These are phyloP conservation scores for Sporisorium graminicola DNA, from an alignment of 1,284 basidiomycete species.

Conservation along the genomic window DNA sequence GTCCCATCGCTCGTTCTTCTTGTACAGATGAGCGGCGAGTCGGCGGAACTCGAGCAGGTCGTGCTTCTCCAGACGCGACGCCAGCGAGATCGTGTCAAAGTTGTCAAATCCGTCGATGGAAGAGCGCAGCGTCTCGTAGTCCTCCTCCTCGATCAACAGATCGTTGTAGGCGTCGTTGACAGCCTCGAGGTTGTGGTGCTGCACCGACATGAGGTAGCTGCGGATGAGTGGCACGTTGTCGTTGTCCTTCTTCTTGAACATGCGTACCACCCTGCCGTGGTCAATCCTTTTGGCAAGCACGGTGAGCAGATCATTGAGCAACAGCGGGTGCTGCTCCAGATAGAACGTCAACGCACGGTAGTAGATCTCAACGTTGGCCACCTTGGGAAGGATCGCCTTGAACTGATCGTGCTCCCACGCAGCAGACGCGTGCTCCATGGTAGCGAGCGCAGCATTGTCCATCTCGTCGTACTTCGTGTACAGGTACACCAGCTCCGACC, in stretches of 20 bases:
- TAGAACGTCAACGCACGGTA: slow-evolving; percentile 78
- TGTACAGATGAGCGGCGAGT: slow-evolving; percentile 93
- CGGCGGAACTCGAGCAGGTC: slow-evolving; percentile 91
- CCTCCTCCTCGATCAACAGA: slow-evolving; percentile 97
- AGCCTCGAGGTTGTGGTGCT: slow-evolving; percentile 93
- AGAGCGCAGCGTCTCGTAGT: slow-evolving; percentile 94
- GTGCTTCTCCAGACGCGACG: slow-evolving; percentile 87
- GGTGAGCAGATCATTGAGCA: slow-evolving; percentile 92
- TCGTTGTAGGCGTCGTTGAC: slow-evolving; percentile 99
- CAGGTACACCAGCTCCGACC: slow-evolving; percentile 97
- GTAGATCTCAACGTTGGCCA: slow-evolving; percentile 98
- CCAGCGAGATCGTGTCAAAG: slow-evolving; percentile 92
- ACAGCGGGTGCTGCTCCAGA: slow-evolving; percentile 89
- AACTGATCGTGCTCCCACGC: slow-evolving; percentile 99
- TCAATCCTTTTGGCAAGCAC: slow-evolving; percentile 93
- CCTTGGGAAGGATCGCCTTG: slow-evolving; percentile 72
- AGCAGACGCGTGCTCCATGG: slow-evolving; percentile 96
- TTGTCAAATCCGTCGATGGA: slow-evolving; percentile 98
- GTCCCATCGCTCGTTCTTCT: slow-evolving; percentile 95
- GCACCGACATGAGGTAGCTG: slow-evolving; percentile 94
- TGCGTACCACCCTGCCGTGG: slow-evolving; percentile 92
- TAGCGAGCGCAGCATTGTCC: slow-evolving; percentile 94
- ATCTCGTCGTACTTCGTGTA: slow-evolving; percentile 98
- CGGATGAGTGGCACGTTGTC: slow-evolving; percentile 96
- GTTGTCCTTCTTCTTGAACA: slow-evolving; percentile 85